These are phyloP conservation scores for Talaromyces sp. DNA, from an alignment of 2,329 filamentous ascomycete genomes.

Conservation along the genomic window DNA sequence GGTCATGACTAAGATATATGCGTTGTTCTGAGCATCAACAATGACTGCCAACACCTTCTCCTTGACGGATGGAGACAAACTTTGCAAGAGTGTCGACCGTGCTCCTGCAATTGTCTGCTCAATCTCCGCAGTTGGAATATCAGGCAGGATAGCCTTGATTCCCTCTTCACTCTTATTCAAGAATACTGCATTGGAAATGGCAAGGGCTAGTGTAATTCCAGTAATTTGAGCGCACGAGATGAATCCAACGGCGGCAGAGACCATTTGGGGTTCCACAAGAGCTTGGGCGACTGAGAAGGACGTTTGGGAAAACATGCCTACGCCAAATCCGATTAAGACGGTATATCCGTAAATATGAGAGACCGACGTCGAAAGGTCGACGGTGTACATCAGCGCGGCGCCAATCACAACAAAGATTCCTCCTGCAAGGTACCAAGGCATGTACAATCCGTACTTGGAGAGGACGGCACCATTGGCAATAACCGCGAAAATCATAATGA, in stretches of 20 bases:
- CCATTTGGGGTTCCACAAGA: not conserved
- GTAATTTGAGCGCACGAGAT: not conserved
- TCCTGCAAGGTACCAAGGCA: conserved; percentile 25
- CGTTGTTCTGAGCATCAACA: conserved; percentile 18
- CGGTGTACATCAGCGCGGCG: conserved; percentile 18
- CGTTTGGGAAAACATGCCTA: conserved; percentile 18
- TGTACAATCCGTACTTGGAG: conserved; percentile 19
- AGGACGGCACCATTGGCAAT: conserved; percentile 21
- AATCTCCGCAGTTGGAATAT: not conserved
- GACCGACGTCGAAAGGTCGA: conserved; percentile 16
- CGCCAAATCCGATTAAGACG: conserved; percentile 22
- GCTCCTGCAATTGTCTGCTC: conserved; percentile 3
- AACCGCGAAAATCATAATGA: conserved; percentile 17
- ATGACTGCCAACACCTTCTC: conserved; percentile 15
- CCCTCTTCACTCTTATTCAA: not conserved
- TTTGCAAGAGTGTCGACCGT: conserved; percentile 1
- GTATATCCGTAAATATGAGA: conserved; percentile 24
- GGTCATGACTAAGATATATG: conserved; percentile 19
- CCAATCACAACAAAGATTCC: conserved; percentile 21
- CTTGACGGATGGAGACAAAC: not conserved
- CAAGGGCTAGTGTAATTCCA: not conserved
- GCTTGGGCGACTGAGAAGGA: conserved; percentile 18
- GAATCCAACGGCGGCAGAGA: not conserved
- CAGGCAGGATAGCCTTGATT: not conserved
- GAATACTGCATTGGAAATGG: conserved; percentile 1